A percentile compares a stretch with the other conserved stretches of the same genome.
phyloP scores from a whole-genome alignment of 2,329 filamentous ascomycete genomes.

The Fusarium sp. region DNA sequence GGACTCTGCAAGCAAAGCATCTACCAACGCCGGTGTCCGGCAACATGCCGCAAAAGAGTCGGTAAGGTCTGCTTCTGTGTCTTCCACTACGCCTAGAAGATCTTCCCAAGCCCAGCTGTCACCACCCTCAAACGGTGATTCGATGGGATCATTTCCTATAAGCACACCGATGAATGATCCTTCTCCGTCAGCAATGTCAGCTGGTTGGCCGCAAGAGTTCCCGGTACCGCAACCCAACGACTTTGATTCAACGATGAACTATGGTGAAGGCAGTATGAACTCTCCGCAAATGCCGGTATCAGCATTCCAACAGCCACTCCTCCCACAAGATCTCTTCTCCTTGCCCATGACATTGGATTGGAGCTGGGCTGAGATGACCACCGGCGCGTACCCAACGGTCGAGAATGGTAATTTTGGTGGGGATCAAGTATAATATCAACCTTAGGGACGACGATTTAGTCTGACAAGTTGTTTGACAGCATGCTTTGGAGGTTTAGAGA shows the following conservation, averaged over 20 bases:
- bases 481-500: constrained; percentile 4
- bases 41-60: constrained; percentile 17
- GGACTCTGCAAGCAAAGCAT: constrained; percentile 52
- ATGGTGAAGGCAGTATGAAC: constrained; percentile 53
- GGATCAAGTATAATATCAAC: constrained; percentile 15
- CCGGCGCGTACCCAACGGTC: constrained; percentile 71
- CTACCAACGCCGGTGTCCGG: constrained; percentile 22
- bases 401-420: constrained; percentile 68
- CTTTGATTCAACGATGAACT: constrained; percentile 57
- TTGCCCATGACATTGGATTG: constrained; percentile 97
- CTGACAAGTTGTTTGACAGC: constrained; percentile 9
- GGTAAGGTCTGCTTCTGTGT: constrained; percentile 6
- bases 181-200: constrained; percentile 58
- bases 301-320: constrained; percentile 82
- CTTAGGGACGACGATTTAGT: constrained; percentile 9
- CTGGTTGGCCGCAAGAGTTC: constrained; percentile 62
- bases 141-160: constrained; percentile 42
- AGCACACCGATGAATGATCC: constrained; percentile 49
- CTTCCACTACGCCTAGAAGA: constrained; percentile 19
- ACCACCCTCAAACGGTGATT: constrained; percentile 42
- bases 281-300: constrained; percentile 50
- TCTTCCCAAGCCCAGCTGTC: constrained; percentile 44
- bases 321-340: constrained; percentile 94
- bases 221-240: constrained; percentile 51
- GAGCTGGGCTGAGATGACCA: constrained; percentile 78